Conservation (phyloP, 2,329 filamentous ascomycete genomes). For the Penicillium sp. region DNA sequence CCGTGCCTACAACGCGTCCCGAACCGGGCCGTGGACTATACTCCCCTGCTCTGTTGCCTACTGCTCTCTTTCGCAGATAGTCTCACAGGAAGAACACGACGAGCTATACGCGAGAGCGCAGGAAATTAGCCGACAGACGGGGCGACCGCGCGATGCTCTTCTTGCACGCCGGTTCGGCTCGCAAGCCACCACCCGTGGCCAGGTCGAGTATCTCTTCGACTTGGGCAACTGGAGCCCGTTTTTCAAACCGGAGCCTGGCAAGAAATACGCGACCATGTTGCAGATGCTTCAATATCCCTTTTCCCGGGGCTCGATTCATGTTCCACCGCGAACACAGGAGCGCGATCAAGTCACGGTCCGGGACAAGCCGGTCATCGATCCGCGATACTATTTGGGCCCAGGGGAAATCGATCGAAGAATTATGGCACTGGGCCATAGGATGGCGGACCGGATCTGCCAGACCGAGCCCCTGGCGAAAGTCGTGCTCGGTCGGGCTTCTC, state of each 20-base stretch:
- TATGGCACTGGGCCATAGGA: constrained; percentile 44
- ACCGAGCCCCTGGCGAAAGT: constrained; percentile 40
- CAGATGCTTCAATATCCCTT: constrained; percentile 55
- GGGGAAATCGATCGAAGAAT: constrained; percentile 46
- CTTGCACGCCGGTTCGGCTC: constrained; percentile 14
- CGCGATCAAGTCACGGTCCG: constrained; percentile 14
- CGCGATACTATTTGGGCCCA: constrained; percentile 46
- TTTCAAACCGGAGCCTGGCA: constrained; percentile 35
- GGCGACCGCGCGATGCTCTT: constrained; percentile 10
- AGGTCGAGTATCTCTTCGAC: constrained; percentile 52
- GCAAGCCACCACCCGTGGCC: constrained; percentile 38
- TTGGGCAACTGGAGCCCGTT: constrained; percentile 49
- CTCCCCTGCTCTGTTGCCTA: constrained; percentile 25
- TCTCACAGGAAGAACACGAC: neutral
- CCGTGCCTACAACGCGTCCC: constrained; percentile 12
- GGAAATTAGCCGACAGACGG: constrained; percentile 5
- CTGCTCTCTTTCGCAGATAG: constrained; percentile 14
- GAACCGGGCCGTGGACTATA: constrained; percentile 19
- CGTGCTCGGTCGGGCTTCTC: constrained; percentile 37
- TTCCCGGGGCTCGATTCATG: constrained; percentile 50
- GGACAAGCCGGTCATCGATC: constrained; percentile 43
- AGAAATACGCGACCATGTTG: constrained; percentile 50
- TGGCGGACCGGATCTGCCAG: constrained; percentile 41
- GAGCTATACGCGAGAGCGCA: neutral
- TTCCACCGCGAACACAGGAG: constrained; percentile 24